Base-by-base conservation (phyloP, 495 filamentous ascomycete genomes). In the Endocarpon pusillum region DNA sequence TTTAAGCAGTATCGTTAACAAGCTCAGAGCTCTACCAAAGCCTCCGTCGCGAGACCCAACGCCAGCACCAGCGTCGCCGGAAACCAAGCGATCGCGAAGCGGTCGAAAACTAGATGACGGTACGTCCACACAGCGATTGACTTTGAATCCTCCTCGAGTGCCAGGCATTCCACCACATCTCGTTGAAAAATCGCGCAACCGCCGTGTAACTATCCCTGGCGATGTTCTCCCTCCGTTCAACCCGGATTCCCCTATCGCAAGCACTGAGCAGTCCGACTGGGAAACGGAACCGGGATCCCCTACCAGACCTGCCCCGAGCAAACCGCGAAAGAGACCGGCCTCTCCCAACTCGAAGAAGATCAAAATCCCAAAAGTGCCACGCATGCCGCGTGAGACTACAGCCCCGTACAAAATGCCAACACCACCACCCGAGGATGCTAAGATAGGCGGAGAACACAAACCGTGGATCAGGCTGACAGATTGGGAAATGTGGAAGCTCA, bases 391-490 rank as follows among this genome's bases (percentile, higher is more conserved):
- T 7, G n/a, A n/a, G n/a, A n/a, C n/a, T n/a, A n/a, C n/a, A n/a
- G n/a, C n/a, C n/a, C n/a, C n/a, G n/a, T n/a, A n/a, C n/a, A n/a
- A n/a, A 0, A 60, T 75, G 39, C 64, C 89, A 2, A 70, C 75
- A 24, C 79, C 81, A 5, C 84, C 85, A 1, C 85, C 85, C 0
- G 64, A 72, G 20, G 73, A 87, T 51, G 79, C 81, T 11, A 63
- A 70, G 20, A 48, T 59, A 4, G 89, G 89, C 12, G 83, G 79
- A 45, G 59, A 71, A 37, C 72, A 87, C 45, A 61, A 78, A 19
- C 89, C 89, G 1, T 97, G 89, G 89, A 64, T 87, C 40, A 78
- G 83, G 34, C 66, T 97, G 24, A 94, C 85, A 0, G 71, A 77
- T 18, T 94, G 75, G 55, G 89, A 97, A 44, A 83, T 97, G 58